Percentiles rank a stretch among this genome's conserved stretches.
Conservation (phyloP, 768 basidiomycete genomes). For the Lentinula edodes region DNA sequence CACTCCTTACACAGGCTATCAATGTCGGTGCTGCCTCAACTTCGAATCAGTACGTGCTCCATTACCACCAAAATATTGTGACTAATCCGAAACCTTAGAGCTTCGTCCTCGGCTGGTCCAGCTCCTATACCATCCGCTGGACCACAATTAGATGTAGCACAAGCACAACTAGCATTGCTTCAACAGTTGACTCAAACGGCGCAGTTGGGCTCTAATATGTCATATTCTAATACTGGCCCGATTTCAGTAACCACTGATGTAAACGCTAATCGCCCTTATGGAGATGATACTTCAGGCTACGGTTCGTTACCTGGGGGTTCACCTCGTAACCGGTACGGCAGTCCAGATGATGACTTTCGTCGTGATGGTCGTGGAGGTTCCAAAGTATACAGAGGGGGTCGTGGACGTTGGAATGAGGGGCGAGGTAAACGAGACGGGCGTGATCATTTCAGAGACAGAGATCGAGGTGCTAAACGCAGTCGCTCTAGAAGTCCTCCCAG, state of each 20-base stretch:
- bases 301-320: conserved; percentile 25
- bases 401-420: conserved; percentile 28
- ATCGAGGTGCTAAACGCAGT: conserved; percentile 46
- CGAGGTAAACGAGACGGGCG: conserved; percentile 53
- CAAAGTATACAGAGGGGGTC: conserved; percentile 57
- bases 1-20: conserved; percentile 64
- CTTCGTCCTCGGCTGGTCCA: conserved; percentile 22
- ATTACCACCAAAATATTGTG: no score
- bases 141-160: conserved; percentile 42
- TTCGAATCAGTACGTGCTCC: conserved; percentile 30
- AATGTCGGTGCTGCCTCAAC: conserved; percentile 30
- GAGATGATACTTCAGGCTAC: conserved; percentile 37
- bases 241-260: conserved; percentile 21
- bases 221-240: conserved; percentile 22
- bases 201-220: conserved; percentile 25
- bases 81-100: conserved; percentile 15
- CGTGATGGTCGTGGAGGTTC: conserved; percentile 54
- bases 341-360: conserved; percentile 43
- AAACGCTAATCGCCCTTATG: conserved; percentile 27
- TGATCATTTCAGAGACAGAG: conserved; percentile 36
- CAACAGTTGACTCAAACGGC: conserved; percentile 73
- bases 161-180: conserved; percentile 64
- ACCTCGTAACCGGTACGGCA: conserved; percentile 42
- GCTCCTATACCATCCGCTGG: conserved; percentile 35
- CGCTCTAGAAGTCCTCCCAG: conserved; percentile 72